These are phyloP conservation scores for Alternaria arborescens DNA, from an alignment of 2,329 filamentous ascomycete species.

Conservation along the genomic window DNA sequence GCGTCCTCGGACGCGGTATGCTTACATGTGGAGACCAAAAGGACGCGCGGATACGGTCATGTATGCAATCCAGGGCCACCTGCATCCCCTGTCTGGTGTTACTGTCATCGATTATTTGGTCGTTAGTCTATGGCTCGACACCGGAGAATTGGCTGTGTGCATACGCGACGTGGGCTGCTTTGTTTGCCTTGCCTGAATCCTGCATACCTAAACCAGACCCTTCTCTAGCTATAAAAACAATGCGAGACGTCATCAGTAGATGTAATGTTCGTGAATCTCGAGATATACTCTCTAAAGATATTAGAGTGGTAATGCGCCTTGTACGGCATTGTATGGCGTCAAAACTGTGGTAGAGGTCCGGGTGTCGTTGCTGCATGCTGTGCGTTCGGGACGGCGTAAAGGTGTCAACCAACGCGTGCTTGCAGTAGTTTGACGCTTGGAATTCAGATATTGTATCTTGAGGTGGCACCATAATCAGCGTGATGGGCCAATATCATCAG, in stretches of 20 bases:
- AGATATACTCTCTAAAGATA: not conserved
- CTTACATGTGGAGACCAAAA: not conserved
- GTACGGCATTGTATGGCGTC: constrained; percentile 6
- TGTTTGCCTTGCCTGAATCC: constrained; percentile 24
- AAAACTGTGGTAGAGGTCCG: constrained; percentile 2
- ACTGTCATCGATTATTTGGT: constrained; percentile 10
- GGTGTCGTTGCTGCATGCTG: constrained; percentile 3
- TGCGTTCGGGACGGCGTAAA: not conserved
- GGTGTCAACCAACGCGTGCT: constrained; percentile 6
- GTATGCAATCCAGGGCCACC: not conserved
- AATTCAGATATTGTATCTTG: not conserved
- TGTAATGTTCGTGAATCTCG: not conserved
- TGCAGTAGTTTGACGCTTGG: constrained; percentile 4
- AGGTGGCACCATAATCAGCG: constrained; percentile 2
- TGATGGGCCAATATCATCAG: not conserved
- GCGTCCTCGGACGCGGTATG: not conserved
- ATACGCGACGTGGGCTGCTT: constrained; percentile 10
- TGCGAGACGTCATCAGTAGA: not conserved
- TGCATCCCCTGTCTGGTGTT: not conserved
- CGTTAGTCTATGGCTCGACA: not conserved
- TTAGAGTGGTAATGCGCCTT: not conserved
- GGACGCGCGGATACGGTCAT: constrained; percentile 5
- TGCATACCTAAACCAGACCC: not conserved
- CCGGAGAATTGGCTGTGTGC: constrained; percentile 18
- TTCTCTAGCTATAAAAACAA: constrained; percentile 15